phyloP scores from a whole-genome alignment of 352 stramenopile species.

The Plasmopara muralis region DNA sequence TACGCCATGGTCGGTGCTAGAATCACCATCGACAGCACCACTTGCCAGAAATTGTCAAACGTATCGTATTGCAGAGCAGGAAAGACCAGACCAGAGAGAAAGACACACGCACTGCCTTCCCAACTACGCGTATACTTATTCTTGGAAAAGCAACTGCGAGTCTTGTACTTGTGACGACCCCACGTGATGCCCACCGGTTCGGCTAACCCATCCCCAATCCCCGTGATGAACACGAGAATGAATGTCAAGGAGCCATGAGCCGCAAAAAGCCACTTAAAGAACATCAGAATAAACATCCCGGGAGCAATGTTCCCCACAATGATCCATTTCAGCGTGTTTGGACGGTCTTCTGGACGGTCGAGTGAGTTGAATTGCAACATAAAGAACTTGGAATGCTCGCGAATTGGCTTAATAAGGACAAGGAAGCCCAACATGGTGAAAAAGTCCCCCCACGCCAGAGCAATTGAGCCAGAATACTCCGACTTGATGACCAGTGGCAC shows the following conservation, averaged over 20 bases:
- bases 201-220: conserved; percentile 68
- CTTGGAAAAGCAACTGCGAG: conserved; percentile 69
- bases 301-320: conserved; percentile 61
- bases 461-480: conserved; percentile 4
- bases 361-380: conserved; percentile 88
- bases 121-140: conserved; percentile 83
- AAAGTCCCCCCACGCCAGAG: conserved; percentile 66
- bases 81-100: conserved; percentile 73
- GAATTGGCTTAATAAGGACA: conserved; percentile 78
- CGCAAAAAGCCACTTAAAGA: conserved; percentile 82
- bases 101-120: conserved; percentile 76
- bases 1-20: conserved; percentile 78
- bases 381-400: conserved; percentile 74
- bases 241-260: conserved; percentile 50
- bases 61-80: conserved; percentile 65
- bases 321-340: conserved; percentile 84
- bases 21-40: conserved; percentile 71
- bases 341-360: conserved; percentile 74
- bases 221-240: conserved; percentile 78
- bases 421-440: conserved; percentile 77
- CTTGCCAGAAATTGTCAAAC: conserved; percentile 76
- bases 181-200: conserved; percentile 75
- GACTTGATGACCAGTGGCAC: conserved; percentile 66
- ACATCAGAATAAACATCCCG: conserved; percentile 75
- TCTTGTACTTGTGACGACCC: conserved; percentile 83